A percentile compares a stretch with the other conserved stretches of the same genome.
Evolutionary conservation across 805 yeast species (phyloP).

Genomic region (Candida alai): DNA sequence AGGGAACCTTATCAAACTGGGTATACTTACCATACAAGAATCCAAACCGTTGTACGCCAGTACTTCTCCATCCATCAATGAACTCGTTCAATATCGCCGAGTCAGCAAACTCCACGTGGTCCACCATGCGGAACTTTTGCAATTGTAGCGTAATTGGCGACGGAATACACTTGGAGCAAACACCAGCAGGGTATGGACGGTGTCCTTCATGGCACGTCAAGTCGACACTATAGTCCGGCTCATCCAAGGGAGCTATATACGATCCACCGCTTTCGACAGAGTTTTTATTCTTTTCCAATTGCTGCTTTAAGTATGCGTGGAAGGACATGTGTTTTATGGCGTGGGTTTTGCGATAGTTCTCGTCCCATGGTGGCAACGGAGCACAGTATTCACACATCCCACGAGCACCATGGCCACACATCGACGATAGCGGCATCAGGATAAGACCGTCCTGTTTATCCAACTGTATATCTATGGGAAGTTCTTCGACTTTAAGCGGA

Average conservation of each 20-base stretch:
- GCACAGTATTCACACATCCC: conserved; percentile 99
- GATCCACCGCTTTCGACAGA: conserved; percentile 51
- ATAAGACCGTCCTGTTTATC: conserved; percentile 73
- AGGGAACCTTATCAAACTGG: conserved; percentile 75
- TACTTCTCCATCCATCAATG: conserved; percentile 86
- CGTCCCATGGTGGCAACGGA: conserved; percentile 94
- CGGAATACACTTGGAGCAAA: conserved; percentile 96
- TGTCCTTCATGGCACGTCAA: conserved; percentile 74
- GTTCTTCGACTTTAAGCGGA: conserved; percentile 39
- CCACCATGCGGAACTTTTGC: conserved; percentile 93
- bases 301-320: conserved; percentile 74
- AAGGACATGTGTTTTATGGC: conserved; percentile 85
- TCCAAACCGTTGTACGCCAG: conserved; percentile 87
- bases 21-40: conserved; percentile 79
- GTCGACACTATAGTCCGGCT: conserved; percentile 64
- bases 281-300: conserved; percentile 65
- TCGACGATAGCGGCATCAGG: conserved; percentile 50
- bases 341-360: conserved; percentile 64
- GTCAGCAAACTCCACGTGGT: conserved; percentile 87
- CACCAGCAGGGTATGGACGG: conserved; percentile 90
- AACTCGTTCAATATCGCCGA: conserved; percentile 73
- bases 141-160: conserved; percentile 89
- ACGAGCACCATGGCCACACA: conserved; percentile 84
- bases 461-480: conserved; percentile 61
- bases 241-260: conserved; percentile 76